These are phyloP conservation scores for Phyllachora maydis DNA, from an alignment of 2,329 filamentous ascomycete species.

Conservation along the genomic window DNA sequence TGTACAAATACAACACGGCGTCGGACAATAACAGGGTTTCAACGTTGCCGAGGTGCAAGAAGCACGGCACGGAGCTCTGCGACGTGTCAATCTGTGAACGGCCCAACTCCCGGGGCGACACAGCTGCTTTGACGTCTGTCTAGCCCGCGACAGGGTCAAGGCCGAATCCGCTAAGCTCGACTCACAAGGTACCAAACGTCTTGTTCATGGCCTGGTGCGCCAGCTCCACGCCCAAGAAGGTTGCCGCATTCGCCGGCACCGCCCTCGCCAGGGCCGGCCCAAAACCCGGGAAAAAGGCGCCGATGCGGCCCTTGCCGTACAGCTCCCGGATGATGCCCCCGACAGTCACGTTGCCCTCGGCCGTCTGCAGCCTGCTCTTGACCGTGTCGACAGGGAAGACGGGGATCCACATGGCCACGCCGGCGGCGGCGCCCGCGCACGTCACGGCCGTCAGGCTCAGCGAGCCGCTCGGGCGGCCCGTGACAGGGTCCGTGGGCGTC, in stretches of 20 bases:
- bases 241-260: conserved; percentile 90
- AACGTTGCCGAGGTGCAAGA: too few relatives aligned
- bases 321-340: conserved; percentile 60
- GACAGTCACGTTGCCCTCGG: conserved; percentile 66
- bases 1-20: too few relatives aligned
- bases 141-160: too few relatives aligned
- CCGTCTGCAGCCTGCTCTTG: conserved; percentile 84
- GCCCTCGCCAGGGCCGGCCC: conserved; percentile 82
- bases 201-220: conserved; percentile 69
- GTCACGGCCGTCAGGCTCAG: conserved; percentile 69
- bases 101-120: too few relatives aligned
- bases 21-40: too few relatives aligned
- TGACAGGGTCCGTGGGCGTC: conserved; percentile 59
- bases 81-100: too few relatives aligned
- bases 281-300: conserved; percentile 94
- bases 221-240: conserved; percentile 72
- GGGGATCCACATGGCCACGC: conserved; percentile 97
- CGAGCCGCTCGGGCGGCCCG: conserved; percentile 53
- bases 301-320: conserved; percentile 65
- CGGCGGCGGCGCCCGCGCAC: conserved; percentile 71
- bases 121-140: too few relatives aligned
- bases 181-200: conserved; percentile 38
- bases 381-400: conserved; percentile 96
- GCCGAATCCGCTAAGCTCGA: too few relatives aligned
- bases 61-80: too few relatives aligned